Evolutionary conservation across 768 basidiomycete genomes (phyloP).

Genomic region (Tulasnella sp.): DNA sequence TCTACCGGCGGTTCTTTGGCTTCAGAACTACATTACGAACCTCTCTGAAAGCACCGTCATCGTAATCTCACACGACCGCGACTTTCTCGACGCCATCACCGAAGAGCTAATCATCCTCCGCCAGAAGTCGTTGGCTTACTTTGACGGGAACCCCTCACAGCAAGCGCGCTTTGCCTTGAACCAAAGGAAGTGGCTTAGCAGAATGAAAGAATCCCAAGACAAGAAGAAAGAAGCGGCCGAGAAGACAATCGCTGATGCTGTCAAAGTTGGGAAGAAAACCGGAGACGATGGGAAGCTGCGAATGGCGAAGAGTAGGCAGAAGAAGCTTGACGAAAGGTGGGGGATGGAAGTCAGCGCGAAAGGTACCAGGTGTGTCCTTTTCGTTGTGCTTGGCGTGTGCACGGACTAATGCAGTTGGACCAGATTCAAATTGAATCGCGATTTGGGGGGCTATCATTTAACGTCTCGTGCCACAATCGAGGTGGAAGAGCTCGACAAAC

Average conservation of each 20-base stretch:
- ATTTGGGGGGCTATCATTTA: conserved; percentile 34
- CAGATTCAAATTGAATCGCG: conserved; percentile 48
- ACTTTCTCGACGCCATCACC: conserved; percentile 46
- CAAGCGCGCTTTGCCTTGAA: conserved; percentile 35
- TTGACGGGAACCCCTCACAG: conserved; percentile 43
- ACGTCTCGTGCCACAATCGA: conserved; percentile 30
- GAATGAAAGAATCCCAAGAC: conserved; percentile 30
- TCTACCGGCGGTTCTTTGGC: conserved; percentile 19
- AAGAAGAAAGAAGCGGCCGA: conserved; percentile 41
- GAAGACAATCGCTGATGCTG: conserved; percentile 42
- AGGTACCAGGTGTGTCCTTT: conserved; percentile 27
- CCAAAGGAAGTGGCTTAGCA: conserved; percentile 30
- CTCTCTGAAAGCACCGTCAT: conserved; percentile 38
- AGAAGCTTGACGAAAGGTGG: conserved; percentile 39
- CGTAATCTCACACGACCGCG: conserved; percentile 54
- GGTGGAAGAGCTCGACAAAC: conserved; percentile 29
- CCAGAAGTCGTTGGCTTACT: conserved; percentile 40
- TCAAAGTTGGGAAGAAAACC: conserved; percentile 40
- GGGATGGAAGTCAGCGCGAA: conserved; percentile 30
- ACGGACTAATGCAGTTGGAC: background rate
- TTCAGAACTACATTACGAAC: conserved; percentile 35
- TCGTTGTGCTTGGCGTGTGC: background rate
- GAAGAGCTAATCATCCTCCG: conserved; percentile 54
- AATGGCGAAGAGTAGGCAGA: conserved; percentile 46
- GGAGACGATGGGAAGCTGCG: conserved; percentile 48